Base-by-base conservation (phyloP, 75 land plant genomes). In the Gnetum montanum region DNA sequence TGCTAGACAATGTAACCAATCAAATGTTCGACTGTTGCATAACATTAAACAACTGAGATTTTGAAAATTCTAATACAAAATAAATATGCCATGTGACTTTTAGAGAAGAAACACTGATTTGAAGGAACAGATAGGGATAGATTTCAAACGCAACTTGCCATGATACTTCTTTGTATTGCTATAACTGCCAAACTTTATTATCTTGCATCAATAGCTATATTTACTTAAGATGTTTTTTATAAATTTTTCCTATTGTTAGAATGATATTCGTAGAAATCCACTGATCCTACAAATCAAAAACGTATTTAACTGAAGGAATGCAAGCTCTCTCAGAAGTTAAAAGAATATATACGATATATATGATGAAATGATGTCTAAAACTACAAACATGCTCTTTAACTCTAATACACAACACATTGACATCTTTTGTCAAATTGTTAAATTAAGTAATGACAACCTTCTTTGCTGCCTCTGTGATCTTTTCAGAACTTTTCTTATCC, bases 391-490 rank as follows among this genome's bases (percentile, higher is more conserved):
- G 11, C 41, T n/a, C 15, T 12, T 6, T 4, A 38, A 38, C 41
- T 12, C 7, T 29, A 1, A 49, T 30, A 29, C 30, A 29, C 18
- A 13, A 6, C 33, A 29, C 16, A 49, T 49, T n/a, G 18, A 29
- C 8, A 49, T 49, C 34, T 30, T 28, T 12, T 12, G 6, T 20
- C 28, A 49, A 49, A n/a, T 29, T 40, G 6, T 15, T 27, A 27
- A 18, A 27, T 28, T 49, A 49, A 49, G 4, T 27, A 26, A 3
- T 25, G 1, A 8, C 11, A 7, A 84, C 98, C 98, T 93, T 67
- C 20, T 70, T 72, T 51, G 87, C 96, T 53, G 84, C 88, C 64
- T 95, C 91, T 16, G 75, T 66, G 15, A 86, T 56, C n/a, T 41
- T 50, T 29, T 63, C 62, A 16, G 24, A 28, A n/a, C 51, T 53